phyloP scores from a whole-genome alignment of 148 eudicot genomes.

The Amaranthus hypochondriacus region DNA sequence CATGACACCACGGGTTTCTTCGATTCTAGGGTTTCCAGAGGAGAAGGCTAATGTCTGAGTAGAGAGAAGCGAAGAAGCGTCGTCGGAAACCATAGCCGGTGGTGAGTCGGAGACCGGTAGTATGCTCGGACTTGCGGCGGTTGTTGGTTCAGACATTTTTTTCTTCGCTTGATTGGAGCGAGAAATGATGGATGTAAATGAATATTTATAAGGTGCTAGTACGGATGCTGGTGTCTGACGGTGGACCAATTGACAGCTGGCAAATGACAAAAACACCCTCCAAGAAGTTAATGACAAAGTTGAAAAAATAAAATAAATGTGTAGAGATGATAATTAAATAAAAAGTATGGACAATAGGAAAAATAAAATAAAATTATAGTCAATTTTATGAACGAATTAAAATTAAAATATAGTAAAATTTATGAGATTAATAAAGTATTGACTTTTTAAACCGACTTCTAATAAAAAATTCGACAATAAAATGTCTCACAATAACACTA shows the following conservation, averaged over 20 bases:
- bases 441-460: no score
- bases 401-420: no score
- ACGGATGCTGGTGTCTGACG: not conserved
- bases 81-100: constrained; percentile 27
- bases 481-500: no score
- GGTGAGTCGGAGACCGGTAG: not conserved
- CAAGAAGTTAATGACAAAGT: no score
- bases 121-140: not conserved
- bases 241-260: not conserved
- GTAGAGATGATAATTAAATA: no score
- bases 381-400: no score
- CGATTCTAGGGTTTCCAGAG: constrained; percentile 96
- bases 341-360: no score
- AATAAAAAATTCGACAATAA: no score
- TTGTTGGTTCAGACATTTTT: constrained; percentile 16
- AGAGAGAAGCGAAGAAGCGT: constrained; percentile 15
- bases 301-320: no score
- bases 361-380: no score
- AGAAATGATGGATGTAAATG: not conserved
- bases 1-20: constrained; percentile 76
- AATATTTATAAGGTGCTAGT: constrained; percentile 7
- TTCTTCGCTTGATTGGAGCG: not conserved
- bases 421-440: no score
- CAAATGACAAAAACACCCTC: no score
- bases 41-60: constrained; percentile 60